Base-by-base conservation (phyloP, 176 grass and related monocot genomes). In the Bothriochloa decipiens region DNA sequence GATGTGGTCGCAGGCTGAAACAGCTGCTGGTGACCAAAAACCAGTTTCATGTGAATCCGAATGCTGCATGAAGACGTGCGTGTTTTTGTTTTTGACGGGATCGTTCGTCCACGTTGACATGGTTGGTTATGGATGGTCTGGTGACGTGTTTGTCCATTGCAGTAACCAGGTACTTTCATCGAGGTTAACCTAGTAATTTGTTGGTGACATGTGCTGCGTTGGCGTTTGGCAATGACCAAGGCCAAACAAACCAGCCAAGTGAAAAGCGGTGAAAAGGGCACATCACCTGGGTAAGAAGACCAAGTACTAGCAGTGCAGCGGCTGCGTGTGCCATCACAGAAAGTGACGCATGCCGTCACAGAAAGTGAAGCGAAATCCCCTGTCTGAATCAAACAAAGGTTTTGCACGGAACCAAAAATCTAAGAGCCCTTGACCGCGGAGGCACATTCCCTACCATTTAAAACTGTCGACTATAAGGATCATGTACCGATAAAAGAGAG, bases 321-420 rank as follows among this genome's bases (percentile, higher is more conserved):
- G 46, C n/a, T 47, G 3, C 18, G 72, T 36, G 26, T 52, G 74
- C 17, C 50, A 26, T 74, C 71, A 60, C 74, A 58, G 27, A 35
- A 55, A 75, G 70, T 40, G 68, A 40, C 29, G 29, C 29, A 32
- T 52, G 74, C 17, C 50, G 45, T 74, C 71, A 60, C 74, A 58
- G 27, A 35, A 55, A 75, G 70, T 40, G 68, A 40, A 69, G 9
- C 35, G 18, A 53, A 20, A 16, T 53, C 50, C 50, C 17, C 52
- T 22, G 6, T 55, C 52, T 8, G 36, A 70, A 52, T 52, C 26
- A 75, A 53, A 55, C 26, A 75, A 53, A 55, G 28, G 5, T 58
- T 37, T n/a, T 17, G 13, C 60, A 27, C 12, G 50, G 50, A 1
- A 6, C 58, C 3, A 78, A 64, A 64, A 43, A 45, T 65, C 58